These are phyloP conservation scores for Pouteria campechiana DNA, from an alignment of 179 eudicot genomes.

Conservation along the genomic window DNA sequence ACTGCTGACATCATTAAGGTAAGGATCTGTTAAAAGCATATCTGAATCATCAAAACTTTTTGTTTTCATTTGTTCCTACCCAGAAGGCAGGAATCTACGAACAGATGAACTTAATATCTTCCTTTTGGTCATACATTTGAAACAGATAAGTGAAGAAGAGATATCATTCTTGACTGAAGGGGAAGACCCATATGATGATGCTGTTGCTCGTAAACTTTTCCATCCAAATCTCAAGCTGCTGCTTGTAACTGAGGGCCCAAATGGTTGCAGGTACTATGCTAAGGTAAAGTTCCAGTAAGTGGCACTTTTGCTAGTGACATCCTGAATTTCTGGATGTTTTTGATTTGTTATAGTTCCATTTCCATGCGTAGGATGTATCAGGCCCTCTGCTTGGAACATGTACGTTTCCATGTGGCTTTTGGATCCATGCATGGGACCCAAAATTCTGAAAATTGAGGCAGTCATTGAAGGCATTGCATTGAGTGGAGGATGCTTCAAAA, in stretches of 20 bases:
- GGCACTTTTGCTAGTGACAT: too few relatives aligned
- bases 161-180: constrained; percentile 80
- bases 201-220: constrained; percentile 80
- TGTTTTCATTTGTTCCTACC: neutral
- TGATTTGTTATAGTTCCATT: too few relatives aligned
- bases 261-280: constrained; percentile 94
- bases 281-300: constrained; percentile 50
- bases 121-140: constrained; percentile 6
- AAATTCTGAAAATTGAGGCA: too few relatives aligned
- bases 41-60: neutral
- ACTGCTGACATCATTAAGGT: constrained; percentile 95
- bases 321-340: too few relatives aligned
- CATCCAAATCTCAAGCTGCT: constrained; percentile 90
- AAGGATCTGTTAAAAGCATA: neutral
- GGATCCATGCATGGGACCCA: too few relatives aligned
- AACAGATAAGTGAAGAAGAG: constrained; percentile 90
- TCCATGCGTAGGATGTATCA: too few relatives aligned
- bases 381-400: too few relatives aligned
- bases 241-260: constrained; percentile 92
- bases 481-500: too few relatives aligned
- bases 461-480: too few relatives aligned
- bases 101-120: neutral
- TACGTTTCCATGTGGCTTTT: too few relatives aligned
- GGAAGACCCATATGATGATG: constrained; percentile 90
- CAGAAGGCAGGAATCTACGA: too few relatives aligned